Evolutionary conservation across 345 rosid genomes (phyloP).

Genomic region (Lumnitzera racemosa): DNA sequence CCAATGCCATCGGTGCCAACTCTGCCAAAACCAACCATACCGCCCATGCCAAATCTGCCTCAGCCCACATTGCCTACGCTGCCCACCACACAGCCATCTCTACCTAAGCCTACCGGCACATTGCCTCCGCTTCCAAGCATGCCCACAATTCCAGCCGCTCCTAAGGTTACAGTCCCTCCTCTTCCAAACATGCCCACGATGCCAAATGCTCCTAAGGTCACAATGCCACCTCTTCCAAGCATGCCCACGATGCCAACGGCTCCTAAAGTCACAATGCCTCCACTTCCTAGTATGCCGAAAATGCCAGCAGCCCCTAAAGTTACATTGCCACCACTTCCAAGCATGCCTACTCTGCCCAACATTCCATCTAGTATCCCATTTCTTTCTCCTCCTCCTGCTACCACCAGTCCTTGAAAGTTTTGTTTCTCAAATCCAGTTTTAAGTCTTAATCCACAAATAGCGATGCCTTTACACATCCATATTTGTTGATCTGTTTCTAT

Average conservation of each 20-base stretch:
- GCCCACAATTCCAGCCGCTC: constrained; percentile 12
- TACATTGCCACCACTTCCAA: no score
- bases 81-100: constrained; percentile 13
- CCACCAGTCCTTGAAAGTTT: constrained; percentile 1
- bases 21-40: neutral
- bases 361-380: constrained; percentile 11
- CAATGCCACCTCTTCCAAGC: constrained; percentile 8
- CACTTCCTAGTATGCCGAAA: no score
- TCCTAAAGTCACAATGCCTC: no score
- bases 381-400: constrained; percentile 12
- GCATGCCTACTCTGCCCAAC: constrained; percentile 2
- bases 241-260: no score
- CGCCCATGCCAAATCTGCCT: constrained; percentile 8
- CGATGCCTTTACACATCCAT: no score
- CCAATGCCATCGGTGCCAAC: constrained; percentile 16
- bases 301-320: no score
- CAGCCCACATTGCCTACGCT: constrained; percentile 4
- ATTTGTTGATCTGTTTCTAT: no score
- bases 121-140: constrained; percentile 8
- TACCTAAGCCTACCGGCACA: constrained; percentile 10
- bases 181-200: constrained; percentile 12
- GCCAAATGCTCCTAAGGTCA: constrained; percentile 2
- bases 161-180: constrained; percentile 8
- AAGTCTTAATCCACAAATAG: no score
- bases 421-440: no score